Percentiles rank a stretch among this genome's conserved stretches.
phyloP scores from a whole-genome alignment of 2,329 filamentous ascomycete species.

The Dothistroma septosporum region DNA sequence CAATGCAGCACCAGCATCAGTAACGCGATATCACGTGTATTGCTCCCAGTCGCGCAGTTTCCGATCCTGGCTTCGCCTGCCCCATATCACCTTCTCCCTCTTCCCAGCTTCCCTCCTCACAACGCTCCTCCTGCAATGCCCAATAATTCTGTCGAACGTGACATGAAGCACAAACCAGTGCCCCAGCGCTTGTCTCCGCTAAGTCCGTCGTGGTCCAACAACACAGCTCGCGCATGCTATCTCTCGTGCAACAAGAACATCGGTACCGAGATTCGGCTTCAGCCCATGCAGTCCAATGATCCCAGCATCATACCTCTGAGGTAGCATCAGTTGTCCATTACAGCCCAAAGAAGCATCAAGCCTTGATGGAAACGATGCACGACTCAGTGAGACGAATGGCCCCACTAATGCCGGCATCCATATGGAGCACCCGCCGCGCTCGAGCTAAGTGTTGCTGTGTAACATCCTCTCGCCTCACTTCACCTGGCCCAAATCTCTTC shows the following conservation, averaged over 20 bases:
- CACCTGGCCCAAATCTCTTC: not conserved
- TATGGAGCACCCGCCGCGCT: too few species aligned
- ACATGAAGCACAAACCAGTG: not conserved
- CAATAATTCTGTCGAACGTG: not conserved
- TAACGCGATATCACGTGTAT: not conserved
- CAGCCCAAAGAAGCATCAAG: not conserved
- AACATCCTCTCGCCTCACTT: not conserved
- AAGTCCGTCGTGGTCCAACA: not conserved
- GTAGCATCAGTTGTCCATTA: not conserved
- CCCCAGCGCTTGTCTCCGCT: not conserved
- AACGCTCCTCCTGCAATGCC: not conserved
- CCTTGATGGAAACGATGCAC: not conserved
- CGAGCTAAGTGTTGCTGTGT: not conserved
- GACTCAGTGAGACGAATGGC: not conserved
- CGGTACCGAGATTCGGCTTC: not conserved
- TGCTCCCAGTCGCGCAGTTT: not conserved
- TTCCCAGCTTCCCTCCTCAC: not conserved
- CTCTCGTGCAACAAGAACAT: not conserved
- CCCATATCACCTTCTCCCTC: not conserved
- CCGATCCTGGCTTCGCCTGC: not conserved
- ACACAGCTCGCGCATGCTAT: not conserved
- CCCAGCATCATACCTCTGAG: too few species aligned
- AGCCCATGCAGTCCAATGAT: not conserved
- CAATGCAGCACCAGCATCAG: not conserved
- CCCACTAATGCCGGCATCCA: not conserved